Percentiles rank a stretch among this genome's conserved stretches.
Evolutionary conservation across 2,329 filamentous ascomycete species (phyloP).

Genomic region (Pseudohalonectria lignicola): DNA sequence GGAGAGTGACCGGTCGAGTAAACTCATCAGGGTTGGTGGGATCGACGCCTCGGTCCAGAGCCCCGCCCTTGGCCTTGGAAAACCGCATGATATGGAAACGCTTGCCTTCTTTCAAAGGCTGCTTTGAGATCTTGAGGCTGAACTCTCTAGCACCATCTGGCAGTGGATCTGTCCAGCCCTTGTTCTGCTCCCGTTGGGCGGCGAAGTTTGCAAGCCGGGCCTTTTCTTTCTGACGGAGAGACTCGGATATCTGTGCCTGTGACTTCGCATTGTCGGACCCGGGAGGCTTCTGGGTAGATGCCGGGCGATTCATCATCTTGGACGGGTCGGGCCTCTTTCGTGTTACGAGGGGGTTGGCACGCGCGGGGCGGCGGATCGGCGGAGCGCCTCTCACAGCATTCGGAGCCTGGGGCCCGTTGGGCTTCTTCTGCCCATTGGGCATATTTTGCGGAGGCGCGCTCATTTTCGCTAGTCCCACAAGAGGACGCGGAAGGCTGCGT

Average conservation of each 20-base stretch:
- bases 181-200: slow-evolving; percentile 31
- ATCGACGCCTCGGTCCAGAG: slow-evolving; percentile 44
- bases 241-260: too few species aligned
- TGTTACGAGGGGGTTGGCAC: slow-evolving; percentile 52
- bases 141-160: slow-evolving; percentile 35
- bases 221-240: slow-evolving; percentile 12
- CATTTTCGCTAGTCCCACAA: slow-evolving; percentile 22
- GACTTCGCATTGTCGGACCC: slow-evolving; percentile 16
- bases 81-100: slow-evolving; percentile 85
- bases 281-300: slow-evolving; percentile 1
- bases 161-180: slow-evolving; percentile 44
- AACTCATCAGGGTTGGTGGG: slow-evolving; percentile 65
- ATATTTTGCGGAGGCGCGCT: slow-evolving; percentile 26
- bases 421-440: slow-evolving; percentile 13
- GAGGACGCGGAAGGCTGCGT: too few species aligned
- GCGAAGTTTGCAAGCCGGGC: slow-evolving; percentile 23
- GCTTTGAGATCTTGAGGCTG: slow-evolving; percentile 75
- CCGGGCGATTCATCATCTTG: slow-evolving; percentile 3
- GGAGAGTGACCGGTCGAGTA: slow-evolving; percentile 75
- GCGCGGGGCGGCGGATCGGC: slow-evolving; percentile 28
- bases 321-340: slow-evolving; percentile 36
- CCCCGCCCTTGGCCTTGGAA: slow-evolving; percentile 40
- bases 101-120: slow-evolving; percentile 64
- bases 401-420: too few species aligned
- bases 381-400: slow-evolving; percentile 2